Percentiles rank a stretch among this genome's conserved stretches.
Conservation (phyloP, 2,329 filamentous ascomycete genomes). For the Gnomoniopsis smithogilvyi region DNA sequence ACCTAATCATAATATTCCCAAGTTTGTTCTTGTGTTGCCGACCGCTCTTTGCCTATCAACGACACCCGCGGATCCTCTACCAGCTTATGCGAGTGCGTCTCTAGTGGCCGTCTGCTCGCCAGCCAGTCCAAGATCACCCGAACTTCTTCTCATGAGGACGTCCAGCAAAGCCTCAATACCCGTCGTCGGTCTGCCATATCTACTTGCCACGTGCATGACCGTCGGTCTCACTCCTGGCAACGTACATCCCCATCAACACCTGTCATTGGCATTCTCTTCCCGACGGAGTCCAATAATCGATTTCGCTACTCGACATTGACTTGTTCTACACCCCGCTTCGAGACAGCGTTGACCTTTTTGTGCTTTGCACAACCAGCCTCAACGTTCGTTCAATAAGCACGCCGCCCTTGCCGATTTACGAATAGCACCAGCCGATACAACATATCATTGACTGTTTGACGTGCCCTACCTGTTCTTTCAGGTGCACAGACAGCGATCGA, state of each 20-base stretch:
- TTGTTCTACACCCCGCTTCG: conserved; percentile 1
- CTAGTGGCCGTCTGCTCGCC: neutral
- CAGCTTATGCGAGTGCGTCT: neutral
- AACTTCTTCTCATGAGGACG: too few species aligned
- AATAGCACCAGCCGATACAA: neutral
- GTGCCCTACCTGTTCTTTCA: neutral
- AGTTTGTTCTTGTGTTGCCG: neutral
- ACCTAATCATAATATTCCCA: conserved; percentile 11
- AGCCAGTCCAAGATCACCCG: neutral
- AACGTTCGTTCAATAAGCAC: neutral
- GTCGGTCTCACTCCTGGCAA: too few species aligned
- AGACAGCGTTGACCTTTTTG: conserved; percentile 1
- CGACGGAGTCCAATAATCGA: too few species aligned
- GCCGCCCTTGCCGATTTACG: neutral
- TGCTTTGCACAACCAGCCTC: neutral
- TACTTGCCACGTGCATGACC: too few species aligned
- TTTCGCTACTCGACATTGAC: conserved; percentile 6
- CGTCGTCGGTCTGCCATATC: too few species aligned
- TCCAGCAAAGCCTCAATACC: too few species aligned
- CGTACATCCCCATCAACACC: too few species aligned
- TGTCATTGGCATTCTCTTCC: too few species aligned
- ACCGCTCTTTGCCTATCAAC: neutral
- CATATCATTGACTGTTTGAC: conserved; percentile 1
- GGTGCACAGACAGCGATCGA: neutral
- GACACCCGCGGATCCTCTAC: neutral